Evolutionary conservation across 208 protist genomes (phyloP), one percentile per base, ranked within the genome.

Genomic region (Crithidia expoeki): DNA sequence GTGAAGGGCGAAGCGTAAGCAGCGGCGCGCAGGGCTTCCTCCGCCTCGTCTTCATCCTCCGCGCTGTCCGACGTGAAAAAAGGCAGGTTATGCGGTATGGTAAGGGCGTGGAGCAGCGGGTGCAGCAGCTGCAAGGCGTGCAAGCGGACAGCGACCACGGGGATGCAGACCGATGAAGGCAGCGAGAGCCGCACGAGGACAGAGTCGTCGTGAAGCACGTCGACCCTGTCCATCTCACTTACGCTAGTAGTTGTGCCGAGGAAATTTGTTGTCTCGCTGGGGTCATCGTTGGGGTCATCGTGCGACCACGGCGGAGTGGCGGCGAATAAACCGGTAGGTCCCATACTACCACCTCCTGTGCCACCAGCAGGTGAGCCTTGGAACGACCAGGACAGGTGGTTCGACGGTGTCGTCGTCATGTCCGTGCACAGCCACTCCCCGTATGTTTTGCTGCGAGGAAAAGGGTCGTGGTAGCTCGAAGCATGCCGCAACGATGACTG

Each of bases 71-170:
- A 44, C 17, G 33, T n/a, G 34, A 58, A 49, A 46, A 12, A 21
- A 2, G 52, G 52, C 4, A 56, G 5, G 63, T 9, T 34, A 64
- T 34, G 21, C 16, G 42, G 27, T 28, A 44, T 46, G 17, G 72
- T 47, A 4, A 75, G 38, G 61, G 70, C 61, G 30, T 40, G 57
- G n/a, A 76, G 64, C 9, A 76, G 72, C 32, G 72, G 72, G 32
- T 76, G 72, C 57, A 76, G 64, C 16, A 76, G 9, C 27, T 33
- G 44, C 62, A 76, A 36, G 4, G 63, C 72, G 10, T 76, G 72
- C n/a, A 76, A 58, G 46, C 72, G 72, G 6, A 58, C 62, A 17
- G 61, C 72, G 1, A 71, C 57, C 10, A 76, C 36, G 0, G 72
- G 72, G 21, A 58, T 76, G 50, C 72, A 76, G 21, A 76, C 50